phyloP scores from a whole-genome alignment of 169 alveolate genomes.

The Eimeria maxima region DNA sequence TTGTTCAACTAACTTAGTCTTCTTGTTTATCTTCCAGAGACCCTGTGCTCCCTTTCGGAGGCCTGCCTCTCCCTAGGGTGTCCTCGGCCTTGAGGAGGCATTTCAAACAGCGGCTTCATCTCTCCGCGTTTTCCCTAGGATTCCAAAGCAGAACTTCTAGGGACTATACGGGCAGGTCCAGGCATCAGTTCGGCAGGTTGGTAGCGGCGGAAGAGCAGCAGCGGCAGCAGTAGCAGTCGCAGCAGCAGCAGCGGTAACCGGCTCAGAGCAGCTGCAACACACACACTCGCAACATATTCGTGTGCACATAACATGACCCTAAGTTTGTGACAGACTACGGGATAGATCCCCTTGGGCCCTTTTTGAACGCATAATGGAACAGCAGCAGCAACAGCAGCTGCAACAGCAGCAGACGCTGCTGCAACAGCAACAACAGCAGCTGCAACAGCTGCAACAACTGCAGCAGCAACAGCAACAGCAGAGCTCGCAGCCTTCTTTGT shows the following conservation, averaged over 20 bases:
- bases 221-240: slow-evolving; percentile 22
- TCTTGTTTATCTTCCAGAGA: background rate
- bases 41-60: background rate
- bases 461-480: slow-evolving; percentile 64
- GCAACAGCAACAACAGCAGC: slow-evolving; percentile 43
- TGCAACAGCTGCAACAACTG: slow-evolving; percentile 22
- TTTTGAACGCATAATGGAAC: slow-evolving; percentile 29
- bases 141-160: slow-evolving; percentile 72
- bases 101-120: background rate
- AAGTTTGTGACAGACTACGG: slow-evolving; percentile 3
- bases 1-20: background rate
- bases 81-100: background rate
- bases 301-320: slow-evolving; percentile 16
- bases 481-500: slow-evolving; percentile 25
- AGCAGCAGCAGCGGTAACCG: background rate
- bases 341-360: slow-evolving; percentile 15
- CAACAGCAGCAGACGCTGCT: slow-evolving; percentile 37
- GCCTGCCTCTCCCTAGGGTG: background rate
- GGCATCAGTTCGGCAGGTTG: background rate
- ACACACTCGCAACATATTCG: background rate
- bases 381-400: slow-evolving; percentile 64
- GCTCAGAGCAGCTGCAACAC: slow-evolving; percentile 17
- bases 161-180: slow-evolving; percentile 17
- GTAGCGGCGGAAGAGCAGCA: background rate
- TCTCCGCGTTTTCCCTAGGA: slow-evolving; percentile 2